Base-by-base conservation (phyloP, 768 basidiomycete genomes). In the Heimioporus sp. region DNA sequence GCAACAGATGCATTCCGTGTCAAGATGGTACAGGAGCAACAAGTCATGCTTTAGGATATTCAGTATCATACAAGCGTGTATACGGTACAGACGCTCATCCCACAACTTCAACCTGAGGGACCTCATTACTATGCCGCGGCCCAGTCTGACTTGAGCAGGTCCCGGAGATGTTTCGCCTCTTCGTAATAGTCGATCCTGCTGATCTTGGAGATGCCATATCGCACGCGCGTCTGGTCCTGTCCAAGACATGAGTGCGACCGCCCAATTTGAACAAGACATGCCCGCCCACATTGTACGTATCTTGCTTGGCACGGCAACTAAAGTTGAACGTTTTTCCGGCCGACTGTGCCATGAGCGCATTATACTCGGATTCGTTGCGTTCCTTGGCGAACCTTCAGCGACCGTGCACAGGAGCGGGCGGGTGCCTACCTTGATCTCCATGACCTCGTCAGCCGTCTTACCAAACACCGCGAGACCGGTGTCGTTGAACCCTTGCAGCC, bases 401-500 rank as follows among this genome's bases (percentile, higher is more conserved):
- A 43, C 24, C 1, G 31, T 34, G 7, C 17, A 46, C 41, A 21
- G 5, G 13, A 15, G 2, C 1, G 42, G 2, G 12, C 43, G 2
- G 2, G 4, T 37, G 24, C 48, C 6, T 45, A 89, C 91, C 76
- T 80, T 89, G 55, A 93, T 76, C n/a, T 76, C 77, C 49, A 85
- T 69, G 39, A 98, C 66, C 13, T 94, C 86, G 60, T 93, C 82
- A 11, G 92, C 96, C 31, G 80, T 72, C 73, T 83, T 86, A 24
- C 82, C 87, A 55, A 98, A 85, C 15, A 99, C 70, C 5, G 75
- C 72, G 47, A 83, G 68, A 5, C 93, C 97, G 32, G 87, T 82
- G 7, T 98, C 96, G 65, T 99, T 96, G 77, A 99, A 99, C 4
- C 90, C 92, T 56, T 91, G 90, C 41, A 98, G 73, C 96, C 96